Percentiles rank a stretch among this genome's conserved stretches.
Conservation (phyloP, 352 stramenopile genomes). For the Phytophthora europaea region DNA sequence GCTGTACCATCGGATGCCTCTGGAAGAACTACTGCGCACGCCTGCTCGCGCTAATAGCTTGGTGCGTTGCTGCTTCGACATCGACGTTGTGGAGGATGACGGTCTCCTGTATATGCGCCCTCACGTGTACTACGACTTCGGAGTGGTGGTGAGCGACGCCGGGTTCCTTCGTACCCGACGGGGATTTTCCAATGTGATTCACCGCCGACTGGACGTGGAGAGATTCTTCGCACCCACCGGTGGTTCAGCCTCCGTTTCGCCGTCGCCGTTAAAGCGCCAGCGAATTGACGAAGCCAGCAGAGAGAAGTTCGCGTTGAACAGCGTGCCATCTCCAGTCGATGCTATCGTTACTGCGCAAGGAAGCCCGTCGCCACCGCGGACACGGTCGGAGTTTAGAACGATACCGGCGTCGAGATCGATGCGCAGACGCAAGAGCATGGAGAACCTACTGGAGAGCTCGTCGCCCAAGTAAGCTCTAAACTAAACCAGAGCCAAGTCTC, state of each 20-base stretch:
- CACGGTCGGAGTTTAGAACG: not conserved
- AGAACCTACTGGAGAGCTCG: constrained; percentile 35
- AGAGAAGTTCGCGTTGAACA: constrained; percentile 27
- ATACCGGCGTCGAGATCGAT: constrained; percentile 42
- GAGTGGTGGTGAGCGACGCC: constrained; percentile 52
- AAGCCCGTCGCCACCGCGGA: constrained; percentile 16
- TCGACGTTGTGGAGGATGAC: constrained; percentile 47
- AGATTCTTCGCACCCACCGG: constrained; percentile 51
- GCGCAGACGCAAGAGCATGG: constrained; percentile 70
- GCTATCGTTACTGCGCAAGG: not conserved
- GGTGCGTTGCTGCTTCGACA: constrained; percentile 49
- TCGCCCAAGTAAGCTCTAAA: not conserved
- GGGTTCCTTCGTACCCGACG: constrained; percentile 58
- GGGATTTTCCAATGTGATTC: constrained; percentile 65
- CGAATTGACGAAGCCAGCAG: constrained; percentile 1
- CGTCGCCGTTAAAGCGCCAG: constrained; percentile 17
- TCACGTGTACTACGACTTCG: constrained; percentile 69
- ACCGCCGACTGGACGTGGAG: constrained; percentile 58
- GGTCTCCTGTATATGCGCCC: constrained; percentile 56
- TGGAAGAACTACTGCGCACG: constrained; percentile 60
- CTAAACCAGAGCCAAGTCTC: too few species aligned
- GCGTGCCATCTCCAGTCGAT: constrained; percentile 13
- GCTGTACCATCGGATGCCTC: constrained; percentile 54
- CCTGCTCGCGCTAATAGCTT: constrained; percentile 63
- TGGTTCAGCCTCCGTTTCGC: constrained; percentile 5